Percentiles rank a stretch among this genome's conserved stretches.
Conservation (phyloP, 257 asterid genomes). For the Solanum megistacrolobum region DNA sequence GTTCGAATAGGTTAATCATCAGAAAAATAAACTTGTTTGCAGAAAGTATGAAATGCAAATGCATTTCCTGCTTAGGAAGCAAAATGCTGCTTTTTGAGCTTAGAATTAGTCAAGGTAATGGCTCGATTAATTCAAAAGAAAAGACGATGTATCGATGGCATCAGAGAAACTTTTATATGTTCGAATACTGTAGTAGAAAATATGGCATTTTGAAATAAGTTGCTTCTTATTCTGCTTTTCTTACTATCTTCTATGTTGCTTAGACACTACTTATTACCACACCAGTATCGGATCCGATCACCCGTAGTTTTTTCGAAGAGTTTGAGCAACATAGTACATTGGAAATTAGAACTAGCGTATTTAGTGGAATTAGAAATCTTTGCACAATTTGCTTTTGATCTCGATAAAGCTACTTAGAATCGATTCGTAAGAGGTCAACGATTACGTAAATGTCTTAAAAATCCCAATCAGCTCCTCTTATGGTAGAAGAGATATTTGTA, state of each 20-base stretch:
- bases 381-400: neutral
- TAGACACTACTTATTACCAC: neutral
- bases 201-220: neutral
- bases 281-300: neutral
- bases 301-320: neutral
- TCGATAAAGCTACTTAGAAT: neutral
- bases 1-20: conserved; percentile 20
- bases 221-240: neutral
- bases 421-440: too few species aligned
- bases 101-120: neutral
- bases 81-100: neutral
- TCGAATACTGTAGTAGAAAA: neutral
- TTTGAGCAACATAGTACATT: neutral
- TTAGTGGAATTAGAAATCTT: fast-evolving
- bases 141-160: neutral
- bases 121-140: neutral
- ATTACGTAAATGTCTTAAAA: neutral
- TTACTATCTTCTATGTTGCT: neutral
- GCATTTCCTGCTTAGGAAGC: neutral
- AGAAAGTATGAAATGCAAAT: neutral
- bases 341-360: neutral
- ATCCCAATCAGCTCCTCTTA: neutral
- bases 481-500: neutral
- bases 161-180: neutral
- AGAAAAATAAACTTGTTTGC: neutral